Evolutionary conservation across 1,284 basidiomycete genomes (phyloP), one percentile per base, ranked within the genome.

Genomic region (Cerrena zonata): DNA sequence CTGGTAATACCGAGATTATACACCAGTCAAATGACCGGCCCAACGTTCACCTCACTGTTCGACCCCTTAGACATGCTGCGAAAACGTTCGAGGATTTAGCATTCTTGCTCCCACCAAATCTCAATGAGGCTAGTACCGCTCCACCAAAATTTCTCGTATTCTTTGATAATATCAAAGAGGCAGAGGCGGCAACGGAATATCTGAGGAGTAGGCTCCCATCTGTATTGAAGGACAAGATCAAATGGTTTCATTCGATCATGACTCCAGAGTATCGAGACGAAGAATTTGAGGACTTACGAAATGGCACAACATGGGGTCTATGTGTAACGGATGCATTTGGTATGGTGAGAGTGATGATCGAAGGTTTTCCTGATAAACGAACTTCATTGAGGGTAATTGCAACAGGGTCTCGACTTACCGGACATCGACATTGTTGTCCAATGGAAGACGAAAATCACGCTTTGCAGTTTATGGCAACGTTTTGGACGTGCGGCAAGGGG

Each of bases 31-130:
- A 60, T 25, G 57, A 72, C 43, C 50, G 54, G 0, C 62, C 65
- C 2, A 66, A 70, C 34, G 67, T 71, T 19, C 38, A 57, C 5
- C 48, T 69, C 19, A 52, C 53, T 2, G 60, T 69, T 5, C 50
- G 50, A 10, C 47, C 55, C 15, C 61, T 70, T 41, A 22, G 49
- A 18, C 54, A 61, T 27, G 2, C 66, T 0, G 26, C 56, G 0
- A 53, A 46, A 0, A 55, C 45, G 12, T 65, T 54, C 47, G 5
- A 49, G 2, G 67, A 71, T 48, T 59, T 70, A 3, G 37, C 26
- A 2, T 65, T 68, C 26, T 45, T 70, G 0, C 58, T 67, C 1
- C 62, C 59, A 0, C 19, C 36, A 0, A 52, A 50, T 4, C 52
- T 49, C 39, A 48, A 47, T 44, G 5, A 7, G 7, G 10, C 7